Base-by-base conservation (phyloP, 192 early-diverging fungal species). In the Phycomyces nitens region DNA sequence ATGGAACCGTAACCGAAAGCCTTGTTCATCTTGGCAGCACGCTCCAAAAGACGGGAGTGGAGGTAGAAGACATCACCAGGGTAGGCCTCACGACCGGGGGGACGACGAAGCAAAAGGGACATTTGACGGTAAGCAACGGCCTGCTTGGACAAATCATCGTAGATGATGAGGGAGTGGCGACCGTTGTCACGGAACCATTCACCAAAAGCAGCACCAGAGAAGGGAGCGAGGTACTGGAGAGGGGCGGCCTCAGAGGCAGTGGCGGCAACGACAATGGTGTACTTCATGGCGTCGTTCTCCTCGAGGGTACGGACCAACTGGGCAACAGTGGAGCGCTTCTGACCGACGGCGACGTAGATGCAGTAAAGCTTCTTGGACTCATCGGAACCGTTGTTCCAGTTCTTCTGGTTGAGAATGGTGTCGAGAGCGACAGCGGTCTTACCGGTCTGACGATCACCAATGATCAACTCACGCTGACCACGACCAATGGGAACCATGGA, bases 401-500 rank as follows among this genome's bases (percentile, higher is more conserved):
- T 89, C 90, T 95, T 97, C 82, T 98, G 95, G 91, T 98, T 98
- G 68, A 98, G 83, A 71, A 98, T 98, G 80, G 94, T 95, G 80
- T 98, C 96, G 60, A 98, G 82, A 49, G 95, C 95, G 70, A 98
- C 94, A 69, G 96, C 88, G 68, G 96, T 98, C 91, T 98, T 98
- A 74, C 96, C 96, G 69, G 96, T 98, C 80, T 98, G 96, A 89
- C 95, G 93, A 84, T 98, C 96, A 79, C 96, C 96, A 82, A 97
- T 98, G 79, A 98, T 98, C 84, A 98, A 88, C 86, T 98, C 96
- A 93, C 96, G 93, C 89, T 98, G 96, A 76, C 96, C 96, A 95
- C 96, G 94, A 76, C 96, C 96, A 62, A 98, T 96, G 62, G 96
- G 96, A 69, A 98, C 89, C 96, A 98, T 98, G 81, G 96, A 97